phyloP scores from a whole-genome alignment of 148 eudicot genomes.

The Salicornia ramosissima region DNA sequence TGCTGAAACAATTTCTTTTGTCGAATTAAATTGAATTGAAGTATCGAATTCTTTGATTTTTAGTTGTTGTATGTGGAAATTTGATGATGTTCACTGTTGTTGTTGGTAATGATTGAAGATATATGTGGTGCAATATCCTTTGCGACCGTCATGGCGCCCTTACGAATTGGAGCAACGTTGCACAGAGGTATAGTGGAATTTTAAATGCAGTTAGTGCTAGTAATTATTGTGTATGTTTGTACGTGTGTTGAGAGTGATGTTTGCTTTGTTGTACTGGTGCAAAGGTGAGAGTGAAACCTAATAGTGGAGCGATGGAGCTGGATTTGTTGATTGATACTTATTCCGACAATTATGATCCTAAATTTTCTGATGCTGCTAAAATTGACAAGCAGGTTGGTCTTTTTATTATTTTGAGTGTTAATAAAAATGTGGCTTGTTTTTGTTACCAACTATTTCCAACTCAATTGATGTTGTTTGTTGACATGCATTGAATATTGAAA shows the following conservation, averaged over 20 bases:
- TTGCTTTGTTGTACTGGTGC: conserved; percentile 14
- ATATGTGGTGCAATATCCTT: conserved; percentile 77
- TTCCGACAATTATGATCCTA: conserved; percentile 43
- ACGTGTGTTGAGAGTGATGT: neutral
- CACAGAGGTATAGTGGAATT: conserved; percentile 43
- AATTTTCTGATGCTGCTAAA: conserved; percentile 22
- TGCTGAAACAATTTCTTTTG: neutral
- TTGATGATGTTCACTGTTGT: neutral
- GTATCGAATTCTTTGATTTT: neutral
- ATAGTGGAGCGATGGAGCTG: conserved; percentile 53
- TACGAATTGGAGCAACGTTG: conserved; percentile 79
- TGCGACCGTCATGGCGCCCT: conserved; percentile 83
- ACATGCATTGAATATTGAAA: no score
- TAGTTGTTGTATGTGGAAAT: neutral
- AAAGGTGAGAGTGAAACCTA: conserved; percentile 72
- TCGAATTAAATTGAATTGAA: neutral
- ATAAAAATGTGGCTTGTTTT: neutral
- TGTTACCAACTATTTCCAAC: no score
- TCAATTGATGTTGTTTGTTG: no score
- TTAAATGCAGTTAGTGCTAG: neutral
- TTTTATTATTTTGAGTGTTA: neutral
- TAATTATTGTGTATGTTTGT: neutral
- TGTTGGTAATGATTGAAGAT: conserved; percentile 37
- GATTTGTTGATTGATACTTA: conserved; percentile 61
- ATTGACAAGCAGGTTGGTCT: conserved; percentile 57